A percentile compares a stretch with the other conserved stretches of the same genome.
phyloP scores from a whole-genome alignment of 1,284 basidiomycete species.

The Fistulinella staudtii region DNA sequence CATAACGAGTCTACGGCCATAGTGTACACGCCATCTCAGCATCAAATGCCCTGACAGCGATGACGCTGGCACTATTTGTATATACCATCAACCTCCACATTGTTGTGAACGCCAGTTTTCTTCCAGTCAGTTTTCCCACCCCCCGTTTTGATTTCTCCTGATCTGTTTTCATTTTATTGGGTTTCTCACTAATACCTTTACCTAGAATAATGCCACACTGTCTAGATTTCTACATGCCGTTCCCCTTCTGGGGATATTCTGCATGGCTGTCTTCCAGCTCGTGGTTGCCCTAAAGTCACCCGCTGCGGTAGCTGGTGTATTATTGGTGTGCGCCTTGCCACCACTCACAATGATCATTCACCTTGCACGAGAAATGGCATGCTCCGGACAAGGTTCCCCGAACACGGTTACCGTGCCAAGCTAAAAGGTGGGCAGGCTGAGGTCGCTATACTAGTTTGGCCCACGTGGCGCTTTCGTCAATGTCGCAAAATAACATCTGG shows the following conservation, averaged over 20 bases:
- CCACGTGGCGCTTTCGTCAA: too few relatives aligned
- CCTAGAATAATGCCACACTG: slow-evolving; percentile 15
- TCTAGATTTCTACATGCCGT: slow-evolving; percentile 24
- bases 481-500: background rate
- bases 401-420: background rate
- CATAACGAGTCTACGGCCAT: background rate
- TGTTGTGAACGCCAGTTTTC: slow-evolving; percentile 11
- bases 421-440: background rate
- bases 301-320: slow-evolving; percentile 11
- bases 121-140: slow-evolving; percentile 22
- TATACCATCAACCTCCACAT: slow-evolving; percentile 32
- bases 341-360: slow-evolving; percentile 11
- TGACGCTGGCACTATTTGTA: slow-evolving; percentile 27
- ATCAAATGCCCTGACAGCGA: slow-evolving; percentile 16
- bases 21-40: slow-evolving; percentile 24
- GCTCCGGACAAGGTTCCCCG: background rate
- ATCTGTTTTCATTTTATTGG: background rate
- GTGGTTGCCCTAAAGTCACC: slow-evolving; percentile 20
- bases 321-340: slow-evolving; percentile 24
- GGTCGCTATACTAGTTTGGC: too few relatives aligned
- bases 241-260: slow-evolving; percentile 27
- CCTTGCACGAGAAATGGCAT: slow-evolving; percentile 7
- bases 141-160: background rate
- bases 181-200: background rate
- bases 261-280: slow-evolving; percentile 20